Percentiles rank a stretch among this genome's conserved stretches.
Conservation (phyloP, 2,329 filamentous ascomycete species). For the Hirsutella thompsonii region DNA sequence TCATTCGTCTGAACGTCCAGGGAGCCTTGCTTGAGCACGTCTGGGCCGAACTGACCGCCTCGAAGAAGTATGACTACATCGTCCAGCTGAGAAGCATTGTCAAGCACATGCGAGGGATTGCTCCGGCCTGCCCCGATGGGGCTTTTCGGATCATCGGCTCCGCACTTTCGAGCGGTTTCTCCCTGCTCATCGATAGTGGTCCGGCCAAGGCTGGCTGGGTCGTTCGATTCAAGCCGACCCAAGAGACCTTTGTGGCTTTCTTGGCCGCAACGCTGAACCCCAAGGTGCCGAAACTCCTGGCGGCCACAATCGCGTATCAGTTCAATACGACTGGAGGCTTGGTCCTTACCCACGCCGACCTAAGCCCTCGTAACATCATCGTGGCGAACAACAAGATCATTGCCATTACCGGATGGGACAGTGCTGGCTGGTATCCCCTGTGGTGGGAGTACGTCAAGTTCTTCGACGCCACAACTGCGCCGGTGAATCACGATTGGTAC, state of each 20-base stretch:
- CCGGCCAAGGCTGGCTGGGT: conserved; percentile 15
- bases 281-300: conserved; percentile 11
- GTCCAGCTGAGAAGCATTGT: conserved; percentile 15
- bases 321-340: conserved; percentile 7
- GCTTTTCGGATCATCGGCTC: conserved; percentile 7
- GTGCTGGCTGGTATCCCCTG: conserved; percentile 16
- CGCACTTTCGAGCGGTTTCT: conserved; percentile 7
- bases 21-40: conserved; percentile 16
- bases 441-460: conserved; percentile 24
- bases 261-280: conserved; percentile 12
- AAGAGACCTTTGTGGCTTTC: conserved; percentile 12
- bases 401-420: conserved; percentile 17
- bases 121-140: neutral
- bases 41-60: conserved; percentile 11
- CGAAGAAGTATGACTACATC: conserved; percentile 11
- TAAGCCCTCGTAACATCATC: conserved; percentile 18
- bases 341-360: conserved; percentile 12
- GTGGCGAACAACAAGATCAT: conserved; percentile 11
- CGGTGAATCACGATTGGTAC: conserved; percentile 17
- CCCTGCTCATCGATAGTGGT: conserved; percentile 15
- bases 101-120: conserved; percentile 8
- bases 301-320: conserved; percentile 8
- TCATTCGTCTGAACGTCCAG: conserved; percentile 4
- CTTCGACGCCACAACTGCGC: conserved; percentile 15
- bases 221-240: conserved; percentile 8